phyloP scores from a whole-genome alignment of 106 monocot species.

The Amphibolis antarctica region DNA sequence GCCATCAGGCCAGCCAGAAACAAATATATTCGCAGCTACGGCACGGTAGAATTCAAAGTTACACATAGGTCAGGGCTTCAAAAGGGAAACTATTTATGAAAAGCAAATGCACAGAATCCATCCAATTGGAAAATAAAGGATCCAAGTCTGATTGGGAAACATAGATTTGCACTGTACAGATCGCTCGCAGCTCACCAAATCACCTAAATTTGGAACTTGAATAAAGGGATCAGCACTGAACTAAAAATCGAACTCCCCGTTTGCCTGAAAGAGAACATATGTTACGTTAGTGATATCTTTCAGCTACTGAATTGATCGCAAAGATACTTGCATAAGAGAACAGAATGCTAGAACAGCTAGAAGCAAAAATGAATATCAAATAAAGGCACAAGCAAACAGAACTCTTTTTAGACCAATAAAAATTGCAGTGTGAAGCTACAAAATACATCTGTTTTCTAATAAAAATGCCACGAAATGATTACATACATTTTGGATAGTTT shows the following conservation, averaged over 20 bases:
- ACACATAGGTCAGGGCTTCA: not conserved
- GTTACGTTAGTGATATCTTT: too few species aligned
- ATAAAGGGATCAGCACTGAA: not conserved
- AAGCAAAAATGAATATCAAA: too few species aligned
- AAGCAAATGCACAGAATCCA: not conserved
- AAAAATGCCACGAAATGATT: too few species aligned
- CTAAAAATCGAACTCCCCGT: constrained; percentile 15
- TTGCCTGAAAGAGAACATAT: constrained; percentile 3
- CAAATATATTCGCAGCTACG: not conserved
- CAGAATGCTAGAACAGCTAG: not conserved
- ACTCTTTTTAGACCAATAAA: too few species aligned
- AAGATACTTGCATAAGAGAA: not conserved
- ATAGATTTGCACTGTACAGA: constrained; percentile 4
- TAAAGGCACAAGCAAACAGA: too few species aligned
- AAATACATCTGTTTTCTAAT: too few species aligned
- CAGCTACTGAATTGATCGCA: not conserved
- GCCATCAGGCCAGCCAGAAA: not conserved
- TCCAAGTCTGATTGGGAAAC: not conserved
- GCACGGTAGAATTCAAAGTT: not conserved
- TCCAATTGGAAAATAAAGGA: not conserved
- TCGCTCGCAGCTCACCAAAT: constrained; percentile 3
- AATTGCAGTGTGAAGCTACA: too few species aligned
- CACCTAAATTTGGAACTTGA: not conserved
- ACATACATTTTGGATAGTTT: too few species aligned
- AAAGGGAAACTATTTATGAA: not conserved